phyloP scores from a whole-genome alignment of 768 basidiomycete species.

The Suillus cothurnatus region DNA sequence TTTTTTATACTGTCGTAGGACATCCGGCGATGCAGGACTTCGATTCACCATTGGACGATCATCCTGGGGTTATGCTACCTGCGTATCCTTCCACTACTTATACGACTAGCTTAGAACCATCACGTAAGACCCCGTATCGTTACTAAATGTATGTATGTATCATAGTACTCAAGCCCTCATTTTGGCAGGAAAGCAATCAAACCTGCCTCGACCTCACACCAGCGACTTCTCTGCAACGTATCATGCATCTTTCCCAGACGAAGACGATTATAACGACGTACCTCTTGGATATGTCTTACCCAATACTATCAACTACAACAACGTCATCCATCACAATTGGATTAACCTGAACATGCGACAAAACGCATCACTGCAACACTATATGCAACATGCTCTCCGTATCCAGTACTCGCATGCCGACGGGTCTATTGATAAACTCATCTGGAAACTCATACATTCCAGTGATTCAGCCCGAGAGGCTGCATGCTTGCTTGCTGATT shows the following conservation, averaged over 20 bases:
- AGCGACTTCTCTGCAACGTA: constrained; percentile 29
- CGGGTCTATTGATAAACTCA: constrained; percentile 44
- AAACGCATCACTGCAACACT: constrained; percentile 38
- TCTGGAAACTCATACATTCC: constrained; percentile 53
- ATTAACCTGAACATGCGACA: constrained; percentile 19
- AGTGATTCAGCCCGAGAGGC: constrained; percentile 55
- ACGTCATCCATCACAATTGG: constrained; percentile 16
- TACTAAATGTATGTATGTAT: constrained; percentile 70
- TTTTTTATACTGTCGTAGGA: constrained; percentile 20
- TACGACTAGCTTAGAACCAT: constrained; percentile 56
- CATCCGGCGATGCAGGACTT: constrained; percentile 32
- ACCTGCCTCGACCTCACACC: constrained; percentile 30
- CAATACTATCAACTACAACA: not conserved
- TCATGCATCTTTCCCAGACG: constrained; percentile 11
- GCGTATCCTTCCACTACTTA: constrained; percentile 33
- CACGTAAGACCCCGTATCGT: constrained; percentile 74
- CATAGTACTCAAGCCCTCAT: constrained; percentile 64
- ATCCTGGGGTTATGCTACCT: constrained; percentile 31
- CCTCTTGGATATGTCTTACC: constrained; percentile 23
- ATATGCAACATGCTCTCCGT: constrained; percentile 62
- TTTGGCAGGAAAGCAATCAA: constrained; percentile 44
- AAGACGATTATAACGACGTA: constrained; percentile 27
- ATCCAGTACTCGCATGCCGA: constrained; percentile 74
- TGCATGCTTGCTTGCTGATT: constrained; percentile 60
- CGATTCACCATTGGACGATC: constrained; percentile 33